Base-by-base conservation (phyloP, 208 protist species). In the Tritrichomonas musculus region DNA sequence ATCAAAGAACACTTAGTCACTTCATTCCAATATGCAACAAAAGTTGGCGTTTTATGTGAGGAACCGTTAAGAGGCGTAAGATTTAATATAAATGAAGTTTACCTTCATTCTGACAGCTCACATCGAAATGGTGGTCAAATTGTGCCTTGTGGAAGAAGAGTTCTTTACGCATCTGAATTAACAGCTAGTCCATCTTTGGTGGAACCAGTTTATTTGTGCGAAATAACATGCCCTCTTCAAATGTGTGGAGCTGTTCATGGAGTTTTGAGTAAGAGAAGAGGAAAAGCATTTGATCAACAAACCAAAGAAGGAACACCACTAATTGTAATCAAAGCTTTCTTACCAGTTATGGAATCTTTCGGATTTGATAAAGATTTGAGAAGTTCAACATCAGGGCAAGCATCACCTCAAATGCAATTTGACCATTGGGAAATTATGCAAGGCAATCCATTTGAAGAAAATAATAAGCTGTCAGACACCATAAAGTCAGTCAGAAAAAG, bases 351-450 rank as follows among this genome's bases (percentile, higher is more conserved):
- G 5, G 97, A 99, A 96, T 97, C 96, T 53, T 99, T 99, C 96
- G 98, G 98, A 11, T 97, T 99, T 94, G 96, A 98, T 13, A 92
- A 93, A 73, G 95, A 97, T 47, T 84, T 97, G 2, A 2, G 69
- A 27, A 4, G 33, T 47, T 20, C 69, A 27, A 77, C 69, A 77
- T 77, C 69, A 39, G 98, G 98, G 92, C 96, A 99, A 94, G 98
- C 98, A 57, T 99, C 99, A 97, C 98, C 98, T 82, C 98, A 99
- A 96, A 98, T 97, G 94, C 97, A 99, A 13, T 99, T 99, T 94
- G 97, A 99, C 95, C 98, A 99, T 97, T 99, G 69, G 69, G 69
- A 77, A 44, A 36, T 9, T 20, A 20, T 77, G 33, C 33, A 77
- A 77, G 69, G 69, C 44, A 33, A 77, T 44, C 9, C 69, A 39